These are phyloP conservation scores for Candida pseudoglaebosa DNA, from an alignment of 805 yeast species.

Conservation along the genomic window DNA sequence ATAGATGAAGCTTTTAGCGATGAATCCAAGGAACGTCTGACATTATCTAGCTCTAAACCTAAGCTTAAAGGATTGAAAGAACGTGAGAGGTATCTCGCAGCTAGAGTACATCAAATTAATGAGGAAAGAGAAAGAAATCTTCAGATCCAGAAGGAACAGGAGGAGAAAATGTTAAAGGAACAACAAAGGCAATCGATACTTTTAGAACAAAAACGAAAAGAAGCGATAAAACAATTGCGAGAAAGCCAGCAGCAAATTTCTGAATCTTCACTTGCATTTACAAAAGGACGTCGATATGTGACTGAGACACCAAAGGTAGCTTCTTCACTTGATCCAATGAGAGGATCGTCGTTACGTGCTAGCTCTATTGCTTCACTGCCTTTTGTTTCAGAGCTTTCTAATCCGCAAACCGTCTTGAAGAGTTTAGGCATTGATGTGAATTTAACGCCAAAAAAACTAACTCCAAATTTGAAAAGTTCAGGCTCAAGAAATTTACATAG, in stretches of 20 bases:
- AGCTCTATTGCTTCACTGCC: constrained; percentile 26
- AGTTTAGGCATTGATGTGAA: constrained; percentile 33
- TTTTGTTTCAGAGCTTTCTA: constrained; percentile 1
- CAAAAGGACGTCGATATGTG: constrained; percentile 16
- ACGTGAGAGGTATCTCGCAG: constrained; percentile 18
- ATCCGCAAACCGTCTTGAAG: constrained; percentile 24
- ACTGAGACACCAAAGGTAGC: constrained; percentile 20
- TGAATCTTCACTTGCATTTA: constrained; percentile 2
- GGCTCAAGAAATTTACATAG: constrained; percentile 30
- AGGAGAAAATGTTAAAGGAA: constrained; percentile 8
- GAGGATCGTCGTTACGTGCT: constrained; percentile 32
- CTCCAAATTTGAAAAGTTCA: constrained; percentile 30
- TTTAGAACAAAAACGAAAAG: constrained; percentile 24
- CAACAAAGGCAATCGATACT: constrained; percentile 16
- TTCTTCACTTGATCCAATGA: constrained; percentile 37
- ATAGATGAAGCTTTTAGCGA: constrained; percentile 31
- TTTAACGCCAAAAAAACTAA: constrained; percentile 11
- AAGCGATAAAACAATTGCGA: constrained; percentile 23
- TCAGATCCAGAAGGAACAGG: constrained; percentile 12
- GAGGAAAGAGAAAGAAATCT: constrained; percentile 18
- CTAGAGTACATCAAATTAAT: constrained; percentile 17
- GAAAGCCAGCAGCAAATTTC: constrained; percentile 15
- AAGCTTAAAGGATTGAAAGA: constrained; percentile 6
- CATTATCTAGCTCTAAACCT: constrained; percentile 2
- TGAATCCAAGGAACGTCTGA: constrained; percentile 8